These are phyloP conservation scores for Dactylellina leptospora DNA, from an alignment of 2,329 filamentous ascomycete genomes.

Conservation along the genomic window DNA sequence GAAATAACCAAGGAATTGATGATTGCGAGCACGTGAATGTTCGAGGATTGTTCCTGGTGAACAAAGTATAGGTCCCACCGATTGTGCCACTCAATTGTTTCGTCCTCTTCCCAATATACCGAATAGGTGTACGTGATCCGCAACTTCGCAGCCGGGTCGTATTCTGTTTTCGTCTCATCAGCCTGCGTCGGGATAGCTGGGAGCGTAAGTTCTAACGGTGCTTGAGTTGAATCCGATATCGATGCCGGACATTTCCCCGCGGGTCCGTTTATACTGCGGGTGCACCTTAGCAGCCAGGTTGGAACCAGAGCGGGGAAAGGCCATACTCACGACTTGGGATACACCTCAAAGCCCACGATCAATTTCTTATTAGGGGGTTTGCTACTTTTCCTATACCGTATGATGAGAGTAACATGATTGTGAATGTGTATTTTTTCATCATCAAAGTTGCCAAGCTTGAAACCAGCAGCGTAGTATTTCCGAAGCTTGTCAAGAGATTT, in stretches of 20 bases:
- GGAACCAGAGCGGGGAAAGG: background rate
- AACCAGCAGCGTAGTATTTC: conserved; percentile 89
- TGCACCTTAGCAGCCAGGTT: background rate
- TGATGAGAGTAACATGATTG: conserved; percentile 86
- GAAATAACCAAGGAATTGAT: conserved; percentile 87
- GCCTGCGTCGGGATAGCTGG: conserved; percentile 69
- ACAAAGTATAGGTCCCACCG: conserved; percentile 91
- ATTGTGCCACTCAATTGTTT: conserved; percentile 79
- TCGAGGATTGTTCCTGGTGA: conserved; percentile 81
- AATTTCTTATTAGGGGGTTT: conserved; percentile 78
- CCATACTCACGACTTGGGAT: conserved; percentile 69
- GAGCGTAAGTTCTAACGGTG: conserved; percentile 72
- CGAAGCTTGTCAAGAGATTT: conserved; percentile 82
- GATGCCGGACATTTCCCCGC: conserved; percentile 68
- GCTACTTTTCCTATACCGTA: conserved; percentile 75
- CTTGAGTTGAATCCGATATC: conserved; percentile 51
- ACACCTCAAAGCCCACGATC: conserved; percentile 88
- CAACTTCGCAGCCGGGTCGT: conserved; percentile 70
- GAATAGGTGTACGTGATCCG: conserved; percentile 87
- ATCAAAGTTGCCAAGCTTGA: conserved; percentile 84
- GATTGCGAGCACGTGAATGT: conserved; percentile 88
- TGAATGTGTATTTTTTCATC: conserved; percentile 72
- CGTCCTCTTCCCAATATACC: conserved; percentile 86
- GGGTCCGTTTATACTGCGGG: conserved; percentile 69
- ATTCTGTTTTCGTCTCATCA: conserved; percentile 28